Percentiles rank a stretch among this genome's conserved stretches.
Evolutionary conservation across 1,284 basidiomycete genomes (phyloP).

Genomic region (Sporisorium graminicola): DNA sequence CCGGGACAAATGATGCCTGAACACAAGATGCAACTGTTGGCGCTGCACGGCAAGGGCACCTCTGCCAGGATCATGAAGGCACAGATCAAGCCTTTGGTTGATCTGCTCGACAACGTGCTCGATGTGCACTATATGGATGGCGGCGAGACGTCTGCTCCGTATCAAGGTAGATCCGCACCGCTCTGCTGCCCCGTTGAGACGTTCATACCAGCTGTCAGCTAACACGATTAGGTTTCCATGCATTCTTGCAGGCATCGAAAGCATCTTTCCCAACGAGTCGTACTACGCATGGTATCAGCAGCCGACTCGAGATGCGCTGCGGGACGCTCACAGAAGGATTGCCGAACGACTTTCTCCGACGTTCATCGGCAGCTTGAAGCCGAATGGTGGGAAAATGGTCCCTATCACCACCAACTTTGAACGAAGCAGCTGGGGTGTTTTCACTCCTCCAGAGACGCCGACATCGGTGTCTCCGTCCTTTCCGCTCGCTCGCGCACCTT

Average conservation of each 20-base stretch:
- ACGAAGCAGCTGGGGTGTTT: conserved; percentile 2
- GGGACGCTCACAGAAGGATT: conserved; percentile 23
- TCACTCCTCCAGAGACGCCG: conserved; percentile 29
- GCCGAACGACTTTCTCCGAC: conserved; percentile 7
- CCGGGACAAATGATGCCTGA: conserved; percentile 2
- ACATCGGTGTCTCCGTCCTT: background rate
- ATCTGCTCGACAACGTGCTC: conserved; percentile 26
- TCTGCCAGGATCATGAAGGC: conserved; percentile 49
- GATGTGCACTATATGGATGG: conserved; percentile 43
- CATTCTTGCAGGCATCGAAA: conserved; percentile 32
- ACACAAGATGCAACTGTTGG: conserved; percentile 32
- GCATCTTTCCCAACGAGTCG: conserved; percentile 31
- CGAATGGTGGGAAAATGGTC: background rate
- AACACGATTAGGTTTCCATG: background rate
- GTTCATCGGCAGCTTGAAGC: background rate
- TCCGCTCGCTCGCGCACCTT: background rate
- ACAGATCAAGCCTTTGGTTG: conserved; percentile 47
- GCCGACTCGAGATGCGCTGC: conserved; percentile 26
- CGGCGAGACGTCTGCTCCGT: conserved; percentile 27
- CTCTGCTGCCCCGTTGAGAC: too few relatives aligned
- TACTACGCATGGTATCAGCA: conserved; percentile 51
- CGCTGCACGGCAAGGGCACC: conserved; percentile 52
- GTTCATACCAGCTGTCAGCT: background rate
- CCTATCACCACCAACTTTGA: conserved; percentile 4
- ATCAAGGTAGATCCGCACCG: conserved; percentile 25